Percentiles rank a stretch among this genome's conserved stretches.
Evolutionary conservation across 768 basidiomycete genomes (phyloP).

Genomic region (Leucogyrophana mollusca): DNA sequence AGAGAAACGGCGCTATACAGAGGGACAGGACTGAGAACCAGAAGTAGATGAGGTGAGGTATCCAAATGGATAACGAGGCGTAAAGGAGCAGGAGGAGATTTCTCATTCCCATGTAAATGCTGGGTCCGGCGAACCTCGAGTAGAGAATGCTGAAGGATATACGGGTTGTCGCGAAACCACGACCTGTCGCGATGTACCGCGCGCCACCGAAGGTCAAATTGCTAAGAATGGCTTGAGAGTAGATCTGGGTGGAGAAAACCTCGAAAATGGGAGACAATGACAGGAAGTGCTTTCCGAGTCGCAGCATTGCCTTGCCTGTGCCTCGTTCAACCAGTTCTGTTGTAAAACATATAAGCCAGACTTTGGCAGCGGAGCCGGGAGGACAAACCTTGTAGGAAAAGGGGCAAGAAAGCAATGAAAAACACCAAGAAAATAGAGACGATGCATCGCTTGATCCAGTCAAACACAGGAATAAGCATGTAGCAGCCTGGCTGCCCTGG

Average conservation of each 20-base stretch:
- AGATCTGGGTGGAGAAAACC: slow-evolving; percentile 98
- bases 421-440: slow-evolving; percentile 98
- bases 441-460: slow-evolving; percentile 97
- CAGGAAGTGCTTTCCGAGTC: slow-evolving; percentile 94
- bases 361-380: slow-evolving; percentile 4
- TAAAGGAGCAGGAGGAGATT: slow-evolving; percentile 90
- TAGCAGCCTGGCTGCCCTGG: slow-evolving; percentile 84
- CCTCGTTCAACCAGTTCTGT: slow-evolving; percentile 94
- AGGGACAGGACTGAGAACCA: slow-evolving; percentile 96
- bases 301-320: slow-evolving; percentile 90
- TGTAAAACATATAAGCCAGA: slow-evolving; percentile 1
- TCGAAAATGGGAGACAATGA: slow-evolving; percentile 98
- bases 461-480: slow-evolving; percentile 93
- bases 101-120: slow-evolving; percentile 98
- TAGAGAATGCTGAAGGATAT: slow-evolving; percentile 96
- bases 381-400: slow-evolving; percentile 85
- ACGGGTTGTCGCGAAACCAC: slow-evolving; percentile 97
- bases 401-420: slow-evolving; percentile 94
- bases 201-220: slow-evolving; percentile 98
- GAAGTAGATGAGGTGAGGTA: slow-evolving; percentile 96
- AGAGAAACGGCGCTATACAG: slow-evolving; percentile 95
- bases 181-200: slow-evolving; percentile 97
- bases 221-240: slow-evolving; percentile 94
- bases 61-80: slow-evolving; percentile 89
- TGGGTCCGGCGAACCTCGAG: slow-evolving; percentile 98